Evolutionary conservation across 768 basidiomycete genomes (phyloP).

Genomic region (Hygrocybe coccinea): DNA sequence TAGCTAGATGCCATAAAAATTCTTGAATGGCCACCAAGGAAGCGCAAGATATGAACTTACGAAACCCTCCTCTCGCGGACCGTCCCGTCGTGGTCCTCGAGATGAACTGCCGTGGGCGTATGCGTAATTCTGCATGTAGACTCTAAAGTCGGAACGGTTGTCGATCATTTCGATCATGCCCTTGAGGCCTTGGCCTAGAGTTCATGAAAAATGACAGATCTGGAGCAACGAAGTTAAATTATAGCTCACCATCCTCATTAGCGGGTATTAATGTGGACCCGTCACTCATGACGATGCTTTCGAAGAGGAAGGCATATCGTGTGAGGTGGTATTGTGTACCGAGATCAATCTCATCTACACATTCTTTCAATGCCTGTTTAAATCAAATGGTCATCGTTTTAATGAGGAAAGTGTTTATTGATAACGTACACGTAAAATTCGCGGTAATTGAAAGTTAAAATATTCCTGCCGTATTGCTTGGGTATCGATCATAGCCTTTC

Average conservation of each 20-base stretch:
- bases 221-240: not conserved
- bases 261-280: conserved; percentile 79
- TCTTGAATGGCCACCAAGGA: not conserved
- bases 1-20: conserved; percentile 40
- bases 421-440: conserved; percentile 79
- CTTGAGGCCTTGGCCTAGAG: conserved; percentile 67
- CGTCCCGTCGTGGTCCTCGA: conserved; percentile 81
- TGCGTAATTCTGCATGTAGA: conserved; percentile 95
- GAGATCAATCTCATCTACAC: conserved; percentile 91
- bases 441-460: conserved; percentile 94
- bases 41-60: conserved; percentile 49
- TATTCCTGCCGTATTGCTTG: conserved; percentile 93
- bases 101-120: conserved; percentile 64
- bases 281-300: conserved; percentile 84
- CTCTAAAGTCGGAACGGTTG: conserved; percentile 90
- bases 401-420: not conserved
- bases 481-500: conserved; percentile 85
- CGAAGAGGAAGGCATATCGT: conserved; percentile 90
- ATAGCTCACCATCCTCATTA: conserved; percentile 52
- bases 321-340: conserved; percentile 98
- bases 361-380: conserved; percentile 81
- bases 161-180: conserved; percentile 87
- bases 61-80: conserved; percentile 88
- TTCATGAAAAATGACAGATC: not conserved
- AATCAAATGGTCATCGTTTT: conserved; percentile 6